Percentiles rank a stretch among this genome's conserved stretches.
Evolutionary conservation across 495 filamentous ascomycete genomes (phyloP).

Genomic region (Penicillium coffeae): DNA sequence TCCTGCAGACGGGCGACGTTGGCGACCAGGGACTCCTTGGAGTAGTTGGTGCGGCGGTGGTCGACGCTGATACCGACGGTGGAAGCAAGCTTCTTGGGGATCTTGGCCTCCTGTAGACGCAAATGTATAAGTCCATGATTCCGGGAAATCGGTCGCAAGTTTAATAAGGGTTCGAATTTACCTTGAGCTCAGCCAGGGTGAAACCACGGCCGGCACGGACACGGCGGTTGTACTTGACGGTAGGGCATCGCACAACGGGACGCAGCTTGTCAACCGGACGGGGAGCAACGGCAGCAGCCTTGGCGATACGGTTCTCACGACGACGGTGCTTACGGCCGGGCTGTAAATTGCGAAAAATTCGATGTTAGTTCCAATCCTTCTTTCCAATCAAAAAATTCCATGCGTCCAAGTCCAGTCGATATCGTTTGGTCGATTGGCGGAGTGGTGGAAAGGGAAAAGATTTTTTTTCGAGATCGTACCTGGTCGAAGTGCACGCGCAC

Average conservation of each 20-base stretch:
- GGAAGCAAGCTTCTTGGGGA: slow-evolving; percentile 87
- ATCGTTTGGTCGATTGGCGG: slow-evolving; percentile 10
- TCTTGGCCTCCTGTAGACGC: slow-evolving; percentile 74
- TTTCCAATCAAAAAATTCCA: slow-evolving; percentile 11
- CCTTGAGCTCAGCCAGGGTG: slow-evolving; percentile 96
- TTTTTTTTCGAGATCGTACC: slow-evolving; percentile 57
- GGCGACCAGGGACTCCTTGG: slow-evolving; percentile 82
- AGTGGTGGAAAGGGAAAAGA: slow-evolving; percentile 16
- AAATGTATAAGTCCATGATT: slow-evolving; percentile 15
- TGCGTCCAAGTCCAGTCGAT: slow-evolving; percentile 9
- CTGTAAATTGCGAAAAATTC: slow-evolving; percentile 45
- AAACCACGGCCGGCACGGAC: slow-evolving; percentile 95
- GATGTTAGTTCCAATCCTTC: slow-evolving; percentile 28
- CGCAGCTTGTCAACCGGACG: slow-evolving; percentile 96
- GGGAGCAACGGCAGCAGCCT: slow-evolving; percentile 91
- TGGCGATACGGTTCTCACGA: slow-evolving; percentile 81
- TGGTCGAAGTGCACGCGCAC: slow-evolving; percentile 99
- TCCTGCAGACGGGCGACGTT: slow-evolving; percentile 96
- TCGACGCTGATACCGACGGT: slow-evolving; percentile 98
- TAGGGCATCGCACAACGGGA: slow-evolving; percentile 91
- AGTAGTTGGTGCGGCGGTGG: slow-evolving; percentile 92
- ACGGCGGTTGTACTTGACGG: slow-evolving; percentile 97
- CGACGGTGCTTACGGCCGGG: slow-evolving; percentile 90
- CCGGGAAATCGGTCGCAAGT: too few species aligned
- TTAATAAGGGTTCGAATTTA: slow-evolving; percentile 46